Evolutionary conservation across 306 rosid species (phyloP), one percentile per base, ranked within the genome.

Genomic region (Hylodesmum podocarpum): DNA sequence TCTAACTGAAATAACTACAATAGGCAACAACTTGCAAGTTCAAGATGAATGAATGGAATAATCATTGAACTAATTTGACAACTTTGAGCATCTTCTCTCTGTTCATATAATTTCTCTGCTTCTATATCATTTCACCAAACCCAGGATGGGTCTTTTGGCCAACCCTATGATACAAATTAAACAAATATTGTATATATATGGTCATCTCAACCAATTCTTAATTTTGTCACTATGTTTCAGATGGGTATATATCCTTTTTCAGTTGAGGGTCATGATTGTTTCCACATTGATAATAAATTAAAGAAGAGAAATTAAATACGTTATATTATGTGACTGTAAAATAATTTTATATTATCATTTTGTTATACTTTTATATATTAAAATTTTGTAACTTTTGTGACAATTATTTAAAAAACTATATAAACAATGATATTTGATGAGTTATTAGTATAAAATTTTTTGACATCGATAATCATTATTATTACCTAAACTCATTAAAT

Each of bases 1-100:
- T 47, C 51, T 50, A 85, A 85, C 91, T 67, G 88, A 85, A 85
- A 68, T 72, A 85, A 83, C 91, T 76, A 78, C 58, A 77, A 73
- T n/a, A n/a, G n/a, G n/a, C n/a, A n/a, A 50, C 91, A 81, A 81
- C 77, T 63, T 68, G 78, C 24, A 43, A 1, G 18, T 61, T 73
- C 49, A 67, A 40, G 46, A 70, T 72, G 16, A 54, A 54, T 66
- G 62, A 14, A 77, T 33, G 36, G 3, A 33, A 33, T 33, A 15
- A 69, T 64, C 64, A 58, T 68, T 73, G 71, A 57, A 76, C 55
- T 76, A 55, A 31, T 75, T 77, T 74, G 46, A 57, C 51, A 82
- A 73, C 73, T 22, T 75, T 33, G 65, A 72, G 80, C 86, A 85
- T 82, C 79, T 82, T 71, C 79, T 74, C 64, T 36, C 24, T 64